These are phyloP conservation scores for Aspergillus bridgeri DNA, from an alignment of 495 filamentous ascomycete genomes.

Conservation along the genomic window DNA sequence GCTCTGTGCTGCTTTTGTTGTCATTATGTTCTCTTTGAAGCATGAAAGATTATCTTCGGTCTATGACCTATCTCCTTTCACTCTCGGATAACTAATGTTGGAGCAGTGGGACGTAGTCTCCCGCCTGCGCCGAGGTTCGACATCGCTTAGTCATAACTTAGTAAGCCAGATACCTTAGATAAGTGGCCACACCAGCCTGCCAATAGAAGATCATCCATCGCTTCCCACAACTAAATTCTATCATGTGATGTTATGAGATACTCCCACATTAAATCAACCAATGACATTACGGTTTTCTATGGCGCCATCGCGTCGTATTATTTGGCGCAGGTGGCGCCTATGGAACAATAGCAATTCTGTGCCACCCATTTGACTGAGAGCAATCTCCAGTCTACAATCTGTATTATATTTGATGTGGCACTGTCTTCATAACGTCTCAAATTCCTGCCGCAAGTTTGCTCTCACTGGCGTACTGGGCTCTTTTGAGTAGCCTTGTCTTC, in stretches of 20 bases:
- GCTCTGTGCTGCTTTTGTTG: neutral
- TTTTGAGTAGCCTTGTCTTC: neutral
- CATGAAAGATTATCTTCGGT: neutral
- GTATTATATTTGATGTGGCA: slow-evolving; percentile 2
- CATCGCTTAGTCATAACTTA: too few species aligned
- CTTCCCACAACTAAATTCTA: too few species aligned
- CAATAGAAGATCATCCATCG: too few species aligned
- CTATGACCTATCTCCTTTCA: neutral
- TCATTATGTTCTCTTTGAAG: slow-evolving; percentile 3
- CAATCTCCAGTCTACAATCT: neutral
- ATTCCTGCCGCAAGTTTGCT: neutral
- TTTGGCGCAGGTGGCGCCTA: neutral
- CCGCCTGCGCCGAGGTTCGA: too few species aligned
- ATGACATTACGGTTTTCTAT: too few species aligned
- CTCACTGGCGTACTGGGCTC: neutral
- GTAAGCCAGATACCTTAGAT: too few species aligned
- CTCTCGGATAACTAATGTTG: too few species aligned
- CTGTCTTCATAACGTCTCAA: slow-evolving; percentile 1
- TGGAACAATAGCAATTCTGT: neutral
- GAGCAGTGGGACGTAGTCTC: too few species aligned
- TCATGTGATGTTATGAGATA: too few species aligned
- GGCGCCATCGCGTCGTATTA: too few species aligned
- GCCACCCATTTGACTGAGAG: neutral
- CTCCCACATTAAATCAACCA: too few species aligned
- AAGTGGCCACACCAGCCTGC: too few species aligned